Percentiles rank a stretch among this genome's conserved stretches.
These are phyloP conservation scores for Oidium heveae DNA, from an alignment of 2,329 filamentous ascomycete genomes.

Conservation along the genomic window DNA sequence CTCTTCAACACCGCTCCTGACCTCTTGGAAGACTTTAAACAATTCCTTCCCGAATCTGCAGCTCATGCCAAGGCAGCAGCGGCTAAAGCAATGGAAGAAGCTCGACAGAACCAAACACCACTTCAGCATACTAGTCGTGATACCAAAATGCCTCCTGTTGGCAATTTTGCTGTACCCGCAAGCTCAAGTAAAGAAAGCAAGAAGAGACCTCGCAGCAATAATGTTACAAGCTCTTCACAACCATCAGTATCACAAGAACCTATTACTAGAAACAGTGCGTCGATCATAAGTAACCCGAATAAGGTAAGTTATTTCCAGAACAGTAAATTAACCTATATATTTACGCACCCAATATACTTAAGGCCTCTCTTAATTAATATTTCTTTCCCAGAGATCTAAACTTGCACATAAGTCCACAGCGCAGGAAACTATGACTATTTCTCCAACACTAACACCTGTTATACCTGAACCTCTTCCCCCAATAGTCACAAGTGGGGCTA, in stretches of 20 bases:
- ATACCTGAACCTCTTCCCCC: slow-evolving; percentile 72
- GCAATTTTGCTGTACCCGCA: slow-evolving; percentile 65
- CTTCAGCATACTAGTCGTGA: slow-evolving; percentile 24
- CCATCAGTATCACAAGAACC: slow-evolving; percentile 7
- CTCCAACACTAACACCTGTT: slow-evolving; percentile 68
- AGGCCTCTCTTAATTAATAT: background rate
- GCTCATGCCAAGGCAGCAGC: slow-evolving; percentile 35
- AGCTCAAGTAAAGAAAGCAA: slow-evolving; percentile 78
- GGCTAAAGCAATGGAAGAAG: slow-evolving; percentile 41
- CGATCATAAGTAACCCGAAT: slow-evolving; percentile 14
- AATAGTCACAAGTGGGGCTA: slow-evolving; percentile 44
- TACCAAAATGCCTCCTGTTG: slow-evolving; percentile 67
- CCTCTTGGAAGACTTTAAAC: slow-evolving; percentile 92
- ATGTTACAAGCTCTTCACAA: slow-evolving; percentile 15
- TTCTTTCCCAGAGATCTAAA: slow-evolving; percentile 33
- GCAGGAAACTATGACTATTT: slow-evolving; percentile 21
- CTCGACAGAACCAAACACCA: slow-evolving; percentile 26
- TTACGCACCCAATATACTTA: background rate
- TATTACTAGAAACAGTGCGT: slow-evolving; percentile 9
- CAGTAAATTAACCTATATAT: background rate
- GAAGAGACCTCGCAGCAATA: slow-evolving; percentile 37
- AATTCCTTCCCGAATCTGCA: slow-evolving; percentile 82
- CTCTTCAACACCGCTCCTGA: slow-evolving; percentile 86
- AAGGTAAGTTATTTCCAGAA: slow-evolving; percentile 20
- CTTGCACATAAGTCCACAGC: slow-evolving; percentile 31